Evolutionary conservation across 78 protist genomes (phyloP).

Genomic region (Dictyostelium brefeldianum): DNA sequence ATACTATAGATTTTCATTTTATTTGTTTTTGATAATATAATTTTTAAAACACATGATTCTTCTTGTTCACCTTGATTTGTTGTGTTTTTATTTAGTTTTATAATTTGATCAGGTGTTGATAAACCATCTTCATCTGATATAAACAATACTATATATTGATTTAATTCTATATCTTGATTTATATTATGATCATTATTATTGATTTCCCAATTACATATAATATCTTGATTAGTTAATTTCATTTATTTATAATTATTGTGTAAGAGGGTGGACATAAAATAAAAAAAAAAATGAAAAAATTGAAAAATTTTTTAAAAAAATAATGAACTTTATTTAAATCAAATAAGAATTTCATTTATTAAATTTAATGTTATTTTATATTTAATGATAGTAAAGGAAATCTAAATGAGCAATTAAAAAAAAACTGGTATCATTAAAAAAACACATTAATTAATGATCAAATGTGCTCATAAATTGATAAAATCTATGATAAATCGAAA

Average conservation of each 20-base stretch:
- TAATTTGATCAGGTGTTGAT: background rate
- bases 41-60: background rate
- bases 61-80: background rate
- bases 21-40: slow-evolving; percentile 3
- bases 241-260: background rate
- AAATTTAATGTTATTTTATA: no score
- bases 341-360: no score
- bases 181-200: background rate
- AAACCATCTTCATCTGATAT: background rate
- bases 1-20: background rate
- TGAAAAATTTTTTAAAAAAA: no score
- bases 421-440: no score
- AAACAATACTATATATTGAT: background rate
- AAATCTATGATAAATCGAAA: no score
- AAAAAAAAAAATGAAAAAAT: no score
- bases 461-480: no score
- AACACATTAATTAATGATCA: no score
- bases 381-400: no score
- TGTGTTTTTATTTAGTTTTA: background rate
- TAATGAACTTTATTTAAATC: no score
- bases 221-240: background rate
- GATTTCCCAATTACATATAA: background rate
- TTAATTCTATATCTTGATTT: background rate
- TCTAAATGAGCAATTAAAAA: no score
- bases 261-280: no score